phyloP scores from a whole-genome alignment of 139 green algal genomes.

The Picochlorum sp. region DNA sequence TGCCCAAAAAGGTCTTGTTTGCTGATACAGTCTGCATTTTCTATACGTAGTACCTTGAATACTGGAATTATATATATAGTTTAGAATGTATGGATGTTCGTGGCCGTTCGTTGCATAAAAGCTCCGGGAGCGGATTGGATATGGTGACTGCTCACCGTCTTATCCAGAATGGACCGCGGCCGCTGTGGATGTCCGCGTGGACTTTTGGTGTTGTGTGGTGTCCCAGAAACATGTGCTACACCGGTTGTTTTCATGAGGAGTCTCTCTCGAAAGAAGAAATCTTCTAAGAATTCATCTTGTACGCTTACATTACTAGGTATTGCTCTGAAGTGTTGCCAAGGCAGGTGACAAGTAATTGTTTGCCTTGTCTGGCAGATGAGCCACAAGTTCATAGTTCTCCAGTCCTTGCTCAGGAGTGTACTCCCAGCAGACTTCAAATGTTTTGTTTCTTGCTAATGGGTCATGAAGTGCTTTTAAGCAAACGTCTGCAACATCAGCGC shows the following conservation, averaged over 20 bases:
- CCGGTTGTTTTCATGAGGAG: no score
- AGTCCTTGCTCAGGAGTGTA: conserved; percentile 46
- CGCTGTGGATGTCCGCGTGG: background rate
- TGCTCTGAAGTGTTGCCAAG: conserved; percentile 63
- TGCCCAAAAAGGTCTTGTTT: conserved; percentile 10
- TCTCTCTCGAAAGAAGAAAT: no score
- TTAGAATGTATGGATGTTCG: no score
- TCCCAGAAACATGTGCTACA: no score
- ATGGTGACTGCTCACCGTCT: no score
- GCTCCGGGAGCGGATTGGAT: no score
- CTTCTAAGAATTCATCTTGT: background rate
- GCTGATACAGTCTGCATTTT: conserved; percentile 8
- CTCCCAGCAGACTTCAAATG: conserved; percentile 94
- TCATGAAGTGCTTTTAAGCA: conserved; percentile 78
- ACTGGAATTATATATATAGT: no score
- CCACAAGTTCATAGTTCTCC: conserved; percentile 79
- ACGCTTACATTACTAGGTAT: conserved; percentile 54
- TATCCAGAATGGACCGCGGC: no score
- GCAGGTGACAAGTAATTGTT: conserved; percentile 80
- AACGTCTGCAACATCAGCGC: conserved; percentile 95
- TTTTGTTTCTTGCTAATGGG: conserved; percentile 84
- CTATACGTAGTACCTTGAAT: no score
- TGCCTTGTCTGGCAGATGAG: conserved; percentile 61
- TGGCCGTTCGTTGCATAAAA: no score
- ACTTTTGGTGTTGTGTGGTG: no score